Evolutionary conservation across 495 filamentous ascomycete genomes (phyloP).

Genomic region (Tuber brumale): DNA sequence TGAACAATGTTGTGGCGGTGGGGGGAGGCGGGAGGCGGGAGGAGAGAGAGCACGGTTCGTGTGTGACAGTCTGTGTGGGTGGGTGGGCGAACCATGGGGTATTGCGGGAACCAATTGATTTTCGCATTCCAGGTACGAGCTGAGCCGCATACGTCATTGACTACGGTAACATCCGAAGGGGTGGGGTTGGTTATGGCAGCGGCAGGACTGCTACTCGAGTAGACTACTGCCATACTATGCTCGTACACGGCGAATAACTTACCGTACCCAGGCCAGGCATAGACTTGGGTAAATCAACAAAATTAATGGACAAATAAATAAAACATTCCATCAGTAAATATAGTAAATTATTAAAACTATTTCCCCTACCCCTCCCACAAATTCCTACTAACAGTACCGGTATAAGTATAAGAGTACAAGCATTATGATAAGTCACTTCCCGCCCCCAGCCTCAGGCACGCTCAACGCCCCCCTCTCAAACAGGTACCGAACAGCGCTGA

Average conservation of each 20-base stretch:
- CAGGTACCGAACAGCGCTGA: constrained; percentile 36
- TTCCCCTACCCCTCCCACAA: neutral
- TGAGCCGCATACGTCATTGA: constrained; percentile 6
- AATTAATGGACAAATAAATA: neutral
- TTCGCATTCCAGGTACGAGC: neutral
- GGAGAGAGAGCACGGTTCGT: neutral
- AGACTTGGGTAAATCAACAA: neutral
- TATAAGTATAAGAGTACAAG: neutral
- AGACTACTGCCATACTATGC: neutral
- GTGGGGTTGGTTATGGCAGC: neutral
- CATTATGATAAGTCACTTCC: neutral
- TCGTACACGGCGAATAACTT: neutral
- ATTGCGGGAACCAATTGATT: neutral
- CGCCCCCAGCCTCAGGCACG: neutral
- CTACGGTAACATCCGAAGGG: neutral
- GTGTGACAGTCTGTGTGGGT: neutral
- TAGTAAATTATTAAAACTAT: neutral
- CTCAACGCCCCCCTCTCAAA: constrained; percentile 23
- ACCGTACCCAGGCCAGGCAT: neutral
- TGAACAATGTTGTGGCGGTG: neutral
- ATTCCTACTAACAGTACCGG: neutral
- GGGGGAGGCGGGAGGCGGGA: neutral
- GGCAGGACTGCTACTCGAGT: neutral
- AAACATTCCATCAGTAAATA: neutral
- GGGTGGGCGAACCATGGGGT: neutral